Evolutionary conservation across 495 filamentous ascomycete genomes (phyloP), one percentile per base, ranked within the genome.

Genomic region (Beverwykella pulmonaria): DNA sequence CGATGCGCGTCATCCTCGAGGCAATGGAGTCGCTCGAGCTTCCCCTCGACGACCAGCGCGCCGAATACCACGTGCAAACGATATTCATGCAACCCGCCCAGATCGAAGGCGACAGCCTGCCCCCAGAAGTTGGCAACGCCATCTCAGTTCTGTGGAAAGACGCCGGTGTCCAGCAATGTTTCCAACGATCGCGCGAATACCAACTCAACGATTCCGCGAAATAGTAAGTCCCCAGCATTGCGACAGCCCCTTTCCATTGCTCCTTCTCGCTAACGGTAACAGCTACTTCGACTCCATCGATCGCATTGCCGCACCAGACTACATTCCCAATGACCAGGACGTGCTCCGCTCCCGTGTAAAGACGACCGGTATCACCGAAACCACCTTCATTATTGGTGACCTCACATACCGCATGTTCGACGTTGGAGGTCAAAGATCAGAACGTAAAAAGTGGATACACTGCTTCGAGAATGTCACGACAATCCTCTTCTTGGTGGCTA

Each of bases 381-480:
- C 94, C 0, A 82, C 95, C 63, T 98, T 98, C 78, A 93, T 97
- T 75, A 83, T 98, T 23, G 93, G 93, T 27, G 87, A 93, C 68
- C 86, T 98, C 76, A 97, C 93, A 68, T 98, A 97, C 77, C 88
- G 92, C 55, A 98, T 98, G 94, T 97, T 98, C 80, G 94, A 98
- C 73, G 94, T 98, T 63, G 94, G 94, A 71, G 94, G 94, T 56
- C 94, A 98, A 77, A 82, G 94, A 69, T 98, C 95, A 23, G 94
- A 98, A 71, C 89, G 94, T 56, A 98, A 98, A 84, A 98, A 98
- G 79, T 98, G 94, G 94, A 97, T 98, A 69, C 94, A 98, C 75
- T 97, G 94, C 79, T 98, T 98, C 76, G 94, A 98, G 74, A 96
- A 96, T 72, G 94, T 98, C 66, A 93, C 92, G 61, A 90, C 89